These are phyloP conservation scores for Arthrobotrys pseudoclavata DNA, from an alignment of 2,329 filamentous ascomycete species.

Conservation along the genomic window DNA sequence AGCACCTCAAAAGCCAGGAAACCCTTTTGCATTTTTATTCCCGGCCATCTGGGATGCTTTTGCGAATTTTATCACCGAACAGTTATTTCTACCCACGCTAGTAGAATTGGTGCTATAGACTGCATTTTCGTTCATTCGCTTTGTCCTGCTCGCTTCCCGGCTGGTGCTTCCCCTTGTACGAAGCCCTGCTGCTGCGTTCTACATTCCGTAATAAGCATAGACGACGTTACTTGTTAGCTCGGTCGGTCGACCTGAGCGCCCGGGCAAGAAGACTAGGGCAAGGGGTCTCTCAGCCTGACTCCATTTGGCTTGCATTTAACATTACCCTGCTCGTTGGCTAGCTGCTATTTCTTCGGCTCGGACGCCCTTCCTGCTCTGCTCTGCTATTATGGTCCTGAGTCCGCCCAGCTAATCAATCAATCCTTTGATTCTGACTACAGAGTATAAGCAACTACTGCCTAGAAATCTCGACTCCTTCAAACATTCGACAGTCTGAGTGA, in stretches of 20 bases:
- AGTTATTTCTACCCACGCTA: constrained; percentile 40
- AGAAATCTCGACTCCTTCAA: constrained; percentile 34
- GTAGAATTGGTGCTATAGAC: constrained; percentile 42
- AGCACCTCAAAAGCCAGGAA: constrained; percentile 21
- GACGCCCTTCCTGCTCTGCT: constrained; percentile 18
- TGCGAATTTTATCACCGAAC: constrained; percentile 59
- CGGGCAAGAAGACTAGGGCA: constrained; percentile 21
- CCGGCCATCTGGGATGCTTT: constrained; percentile 42
- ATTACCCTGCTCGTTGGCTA: constrained; percentile 44
- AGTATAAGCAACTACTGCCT: constrained; percentile 47
- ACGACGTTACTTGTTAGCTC: constrained; percentile 57
- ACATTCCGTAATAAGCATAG: constrained; percentile 59
- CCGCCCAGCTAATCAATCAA: constrained; percentile 43
- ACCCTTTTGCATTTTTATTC: constrained; percentile 38
- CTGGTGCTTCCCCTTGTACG: constrained; percentile 54
- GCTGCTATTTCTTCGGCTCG: constrained; percentile 36
- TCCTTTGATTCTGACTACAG: constrained; percentile 51
- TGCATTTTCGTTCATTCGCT: constrained; percentile 20
- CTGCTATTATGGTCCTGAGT: constrained; percentile 27
- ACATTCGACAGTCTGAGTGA: constrained; percentile 47
- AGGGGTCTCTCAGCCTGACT: constrained; percentile 50
- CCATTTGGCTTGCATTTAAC: constrained; percentile 52
- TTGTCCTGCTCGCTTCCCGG: constrained; percentile 50
- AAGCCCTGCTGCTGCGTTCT: constrained; percentile 57
- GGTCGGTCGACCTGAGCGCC: constrained; percentile 36